Base-by-base conservation (phyloP, 2,329 filamentous ascomycete species). In the Pleomassaria siparia region DNA sequence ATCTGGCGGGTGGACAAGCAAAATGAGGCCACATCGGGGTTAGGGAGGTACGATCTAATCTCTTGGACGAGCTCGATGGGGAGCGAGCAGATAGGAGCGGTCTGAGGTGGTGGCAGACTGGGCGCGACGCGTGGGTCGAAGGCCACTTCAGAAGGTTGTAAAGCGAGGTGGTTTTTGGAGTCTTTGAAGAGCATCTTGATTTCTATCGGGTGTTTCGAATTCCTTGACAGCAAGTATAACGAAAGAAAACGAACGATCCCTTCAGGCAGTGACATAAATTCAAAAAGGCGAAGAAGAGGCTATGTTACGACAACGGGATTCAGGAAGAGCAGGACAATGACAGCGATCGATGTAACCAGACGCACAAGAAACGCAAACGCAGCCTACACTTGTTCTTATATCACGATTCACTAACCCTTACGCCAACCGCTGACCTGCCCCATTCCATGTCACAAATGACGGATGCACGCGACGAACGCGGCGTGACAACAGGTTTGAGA, bases 51-150 rank as follows among this genome's bases (percentile, higher is more conserved):
- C 2, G 50, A 48, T 1, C 55, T 54, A n/a, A 69, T 56, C 10
- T 64, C 56, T 40, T 67, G 66, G 22, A 68, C 40, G 2, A 69
- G 48, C 43, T 69, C 66, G 22, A 66, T 21, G 1, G 66, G 64
- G 20, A 69, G 63, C 5, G 40, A 16, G 30, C 7, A 16, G 13
- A 44, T 24, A 2, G 41, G 40, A 5, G 40, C 40, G 28, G 15
- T 43, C 33, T 43, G 40, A 10, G 49, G 13, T 62, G 47, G 9
- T 66, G 29, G 2, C 3, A 15, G 35, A 12, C n/a, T 21, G 3
- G 35, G 35, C 10, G 29, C n/a, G 45, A 32, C 32, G 8, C 20
- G 28, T 9, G 7, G 10, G 4, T 4, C n/a, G 25, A n/a, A n/a
- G 20, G 20, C 6, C 4, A 28, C 6, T 43, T 33, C 33, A 4